Evolutionary conservation across 2,329 filamentous ascomycete species (phyloP), one percentile per base, ranked within the genome.

Genomic region (Fonsecaea erecta): DNA sequence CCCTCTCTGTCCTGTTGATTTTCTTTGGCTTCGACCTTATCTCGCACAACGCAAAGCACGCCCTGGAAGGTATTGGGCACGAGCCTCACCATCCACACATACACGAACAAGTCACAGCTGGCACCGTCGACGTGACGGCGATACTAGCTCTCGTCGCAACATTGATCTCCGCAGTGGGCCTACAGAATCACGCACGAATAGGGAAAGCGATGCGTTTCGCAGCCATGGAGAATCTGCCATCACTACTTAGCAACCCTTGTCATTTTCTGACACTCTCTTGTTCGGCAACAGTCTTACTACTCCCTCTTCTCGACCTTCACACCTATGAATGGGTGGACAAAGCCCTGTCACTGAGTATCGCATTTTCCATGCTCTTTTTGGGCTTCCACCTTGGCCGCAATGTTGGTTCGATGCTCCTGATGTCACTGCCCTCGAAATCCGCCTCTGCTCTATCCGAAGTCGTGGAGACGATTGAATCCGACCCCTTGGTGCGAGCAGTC

Each of bases 21-120:
- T 99, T 99, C 78, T 97, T 97, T 83, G 94, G 94, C 21, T 90
- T 98, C 73, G 95, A 99, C 73, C 86, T 99, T 55, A 90, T 99
- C 67, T 96, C 92, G 46, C 95, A 99, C 76, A 94, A 92, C 66
- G 82, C 97, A 16, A 95, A 97, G 75, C 94, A 99, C 77, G 86
- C 93, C n/a, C 86, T 99, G 11, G 94, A 97, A 77, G 83, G 83
- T 55, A 74, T 86, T 21, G 84, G 84, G 16, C 92, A 96, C 73
- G 85, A 88, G 60, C 84, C 91, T 24, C 92, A 96, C 73, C 88
- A 91, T 72, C 81, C 84, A 2, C 87, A 91, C 70, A 77, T 77
- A 1, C 90, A 94, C 71, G 84, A 87, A 34, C 83, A 86, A 16
- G 86, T 94, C 7, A 86, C 88, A 2, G 83, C 90, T 2, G 91